Conservation (phyloP, 1,139 yeast species). For the Hemisphaericaspora lyxosophila region DNA sequence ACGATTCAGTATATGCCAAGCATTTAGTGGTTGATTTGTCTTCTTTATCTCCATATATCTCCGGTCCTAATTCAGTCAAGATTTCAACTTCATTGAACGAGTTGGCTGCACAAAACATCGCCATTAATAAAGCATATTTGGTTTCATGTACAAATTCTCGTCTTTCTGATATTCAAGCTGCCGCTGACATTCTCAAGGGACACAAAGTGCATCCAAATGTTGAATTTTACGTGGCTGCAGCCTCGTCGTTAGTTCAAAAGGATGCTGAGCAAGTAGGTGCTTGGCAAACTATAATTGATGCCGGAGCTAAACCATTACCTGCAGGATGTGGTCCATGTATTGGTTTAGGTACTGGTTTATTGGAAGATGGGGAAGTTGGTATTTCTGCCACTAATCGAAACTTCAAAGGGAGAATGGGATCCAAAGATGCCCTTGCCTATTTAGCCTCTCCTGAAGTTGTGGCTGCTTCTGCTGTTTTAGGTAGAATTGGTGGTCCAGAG, state of each 20-base stretch:
- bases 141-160: slow-evolving; percentile 98
- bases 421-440: slow-evolving; percentile 92
- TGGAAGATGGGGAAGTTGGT: slow-evolving; percentile 95
- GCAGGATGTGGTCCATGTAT: slow-evolving; percentile 99
- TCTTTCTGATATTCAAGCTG: slow-evolving; percentile 88
- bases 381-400: slow-evolving; percentile 97
- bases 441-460: slow-evolving; percentile 97
- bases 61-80: slow-evolving; percentile 98
- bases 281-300: slow-evolving; percentile 84
- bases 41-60: slow-evolving; percentile 85
- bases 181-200: slow-evolving; percentile 82
- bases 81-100: slow-evolving; percentile 77
- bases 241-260: slow-evolving; percentile 86
- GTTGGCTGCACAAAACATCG: slow-evolving; percentile 68
- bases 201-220: slow-evolving; percentile 84
- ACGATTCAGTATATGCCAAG: slow-evolving; percentile 83
- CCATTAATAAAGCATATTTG: slow-evolving; percentile 88
- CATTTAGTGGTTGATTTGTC: slow-evolving; percentile 76
- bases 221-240: slow-evolving; percentile 96
- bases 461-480: slow-evolving; percentile 94
- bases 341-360: slow-evolving; percentile 91
- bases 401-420: slow-evolving; percentile 99
- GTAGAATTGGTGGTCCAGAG: slow-evolving; percentile 90
- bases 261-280: slow-evolving; percentile 91
- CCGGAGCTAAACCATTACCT: slow-evolving; percentile 94